Conservation (phyloP, 192 early-diverging fungal genomes). For the Podila horticola region DNA sequence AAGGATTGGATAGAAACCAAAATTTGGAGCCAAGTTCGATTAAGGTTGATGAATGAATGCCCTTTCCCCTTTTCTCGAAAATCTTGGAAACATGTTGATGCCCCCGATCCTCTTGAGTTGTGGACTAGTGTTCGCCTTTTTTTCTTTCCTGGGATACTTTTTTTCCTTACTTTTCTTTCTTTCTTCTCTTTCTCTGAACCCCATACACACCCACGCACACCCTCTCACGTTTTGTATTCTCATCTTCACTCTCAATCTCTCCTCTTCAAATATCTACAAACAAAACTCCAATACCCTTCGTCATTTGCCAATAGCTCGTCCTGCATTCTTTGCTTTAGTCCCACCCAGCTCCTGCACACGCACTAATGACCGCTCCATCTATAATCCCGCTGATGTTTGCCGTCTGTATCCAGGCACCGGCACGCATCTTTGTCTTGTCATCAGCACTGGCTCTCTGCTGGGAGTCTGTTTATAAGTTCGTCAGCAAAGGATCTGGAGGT, state of each 20-base stretch:
- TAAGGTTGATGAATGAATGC: too few relatives aligned
- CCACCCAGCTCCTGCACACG: neutral
- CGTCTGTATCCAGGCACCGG: conserved; percentile 19
- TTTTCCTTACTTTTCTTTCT: neutral
- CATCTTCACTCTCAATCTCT: neutral
- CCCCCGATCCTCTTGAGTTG: too few relatives aligned
- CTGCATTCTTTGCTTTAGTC: neutral
- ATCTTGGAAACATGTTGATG: too few relatives aligned
- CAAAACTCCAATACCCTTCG: neutral
- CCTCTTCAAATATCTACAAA: neutral
- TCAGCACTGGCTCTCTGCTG: too few relatives aligned
- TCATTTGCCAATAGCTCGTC: neutral
- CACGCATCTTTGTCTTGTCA: neutral
- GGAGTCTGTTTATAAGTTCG: too few relatives aligned
- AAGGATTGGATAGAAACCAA: too few relatives aligned
- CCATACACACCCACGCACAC: too few relatives aligned
- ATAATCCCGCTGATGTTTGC: neutral
- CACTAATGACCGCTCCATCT: neutral
- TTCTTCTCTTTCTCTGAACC: neutral
- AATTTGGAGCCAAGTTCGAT: too few relatives aligned
- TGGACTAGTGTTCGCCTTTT: neutral
- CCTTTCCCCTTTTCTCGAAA: too few relatives aligned
- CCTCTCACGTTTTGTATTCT: too few relatives aligned
- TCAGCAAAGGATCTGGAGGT: too few relatives aligned
- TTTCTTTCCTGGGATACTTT: neutral